Evolutionary conservation across 177 flowering plant genomes (phyloP).

Genomic region (Vitis hybrid): DNA sequence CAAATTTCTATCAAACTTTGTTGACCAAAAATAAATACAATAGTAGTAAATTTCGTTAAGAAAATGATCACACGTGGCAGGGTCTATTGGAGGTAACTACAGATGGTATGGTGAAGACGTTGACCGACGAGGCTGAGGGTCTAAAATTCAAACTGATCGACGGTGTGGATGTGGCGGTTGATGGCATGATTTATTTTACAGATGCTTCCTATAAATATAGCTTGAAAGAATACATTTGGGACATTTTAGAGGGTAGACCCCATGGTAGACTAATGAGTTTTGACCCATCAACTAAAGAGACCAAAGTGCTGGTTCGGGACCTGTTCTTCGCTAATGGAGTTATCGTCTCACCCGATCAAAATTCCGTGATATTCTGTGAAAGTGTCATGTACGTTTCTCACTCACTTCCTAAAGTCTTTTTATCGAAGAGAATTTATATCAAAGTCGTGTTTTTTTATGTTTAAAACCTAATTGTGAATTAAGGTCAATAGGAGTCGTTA

Average conservation of each 20-base stretch:
- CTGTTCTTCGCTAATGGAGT: constrained; percentile 79
- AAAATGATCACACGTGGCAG: constrained; percentile 30
- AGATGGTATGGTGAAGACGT: constrained; percentile 32
- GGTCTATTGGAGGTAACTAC: constrained; percentile 48
- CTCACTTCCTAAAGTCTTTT: neutral
- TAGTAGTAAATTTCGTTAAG: constrained; percentile 50
- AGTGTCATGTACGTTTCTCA: constrained; percentile 38
- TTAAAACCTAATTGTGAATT: no score
- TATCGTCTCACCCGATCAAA: constrained; percentile 46
- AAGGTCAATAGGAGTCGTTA: no score
- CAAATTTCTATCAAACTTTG: no score
- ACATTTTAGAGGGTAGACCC: no score
- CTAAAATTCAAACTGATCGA: constrained; percentile 43
- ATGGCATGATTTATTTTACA: constrained; percentile 56
- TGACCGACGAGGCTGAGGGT: constrained; percentile 58
- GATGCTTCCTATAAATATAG: no score
- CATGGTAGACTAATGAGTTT: constrained; percentile 56
- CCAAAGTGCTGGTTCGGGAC: constrained; percentile 41
- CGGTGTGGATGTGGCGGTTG: constrained; percentile 45
- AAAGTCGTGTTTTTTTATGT: no score
- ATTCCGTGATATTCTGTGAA: constrained; percentile 54
- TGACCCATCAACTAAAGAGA: constrained; percentile 41
- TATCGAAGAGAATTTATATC: no score
- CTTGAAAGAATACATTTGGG: no score
- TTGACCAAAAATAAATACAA: no score